Percentiles rank a stretch among this genome's conserved stretches.
Evolutionary conservation across 164 flowering plant species (phyloP).

Genomic region (Tetrastigma voinierianum): DNA sequence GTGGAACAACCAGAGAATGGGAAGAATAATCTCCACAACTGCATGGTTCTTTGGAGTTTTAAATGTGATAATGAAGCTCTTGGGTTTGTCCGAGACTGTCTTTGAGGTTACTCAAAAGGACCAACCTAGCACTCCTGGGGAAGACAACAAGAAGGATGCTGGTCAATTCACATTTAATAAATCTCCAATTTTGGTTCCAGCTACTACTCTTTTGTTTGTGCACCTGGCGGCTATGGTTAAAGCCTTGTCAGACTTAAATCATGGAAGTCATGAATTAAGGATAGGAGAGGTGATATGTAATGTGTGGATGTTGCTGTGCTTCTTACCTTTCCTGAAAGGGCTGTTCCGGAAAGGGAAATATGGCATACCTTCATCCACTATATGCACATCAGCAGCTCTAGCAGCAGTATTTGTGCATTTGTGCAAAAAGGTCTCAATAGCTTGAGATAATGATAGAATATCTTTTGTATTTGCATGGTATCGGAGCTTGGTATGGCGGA

Average conservation of each 20-base stretch:
- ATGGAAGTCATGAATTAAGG: no score
- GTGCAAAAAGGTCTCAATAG: no score
- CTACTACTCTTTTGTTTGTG: constrained; percentile 33
- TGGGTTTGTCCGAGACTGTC: constrained; percentile 39
- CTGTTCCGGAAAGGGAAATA: no score
- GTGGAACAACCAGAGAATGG: constrained; percentile 54
- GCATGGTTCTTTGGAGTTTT: constrained; percentile 44
- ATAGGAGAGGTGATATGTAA: no score
- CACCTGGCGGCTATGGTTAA: constrained; percentile 31
- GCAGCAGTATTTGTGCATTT: no score
- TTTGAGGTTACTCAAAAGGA: constrained; percentile 53
- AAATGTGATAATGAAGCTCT: constrained; percentile 30
- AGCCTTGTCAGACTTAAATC: constrained; percentile 4
- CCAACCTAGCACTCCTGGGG: constrained; percentile 4
- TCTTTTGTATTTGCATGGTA: no score
- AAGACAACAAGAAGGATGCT: not conserved
- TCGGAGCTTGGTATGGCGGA: no score
- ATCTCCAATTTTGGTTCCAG: constrained; percentile 45
- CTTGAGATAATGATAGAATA: no score
- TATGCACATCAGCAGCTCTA: no score
- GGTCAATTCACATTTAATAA: constrained; percentile 46
- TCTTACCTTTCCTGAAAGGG: no score
- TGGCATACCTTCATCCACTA: no score
- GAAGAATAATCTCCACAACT: constrained; percentile 25
- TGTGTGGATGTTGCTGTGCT: no score